Conservation (phyloP, 2,329 filamentous ascomycete species). For the Thermoascus crustaceus region DNA sequence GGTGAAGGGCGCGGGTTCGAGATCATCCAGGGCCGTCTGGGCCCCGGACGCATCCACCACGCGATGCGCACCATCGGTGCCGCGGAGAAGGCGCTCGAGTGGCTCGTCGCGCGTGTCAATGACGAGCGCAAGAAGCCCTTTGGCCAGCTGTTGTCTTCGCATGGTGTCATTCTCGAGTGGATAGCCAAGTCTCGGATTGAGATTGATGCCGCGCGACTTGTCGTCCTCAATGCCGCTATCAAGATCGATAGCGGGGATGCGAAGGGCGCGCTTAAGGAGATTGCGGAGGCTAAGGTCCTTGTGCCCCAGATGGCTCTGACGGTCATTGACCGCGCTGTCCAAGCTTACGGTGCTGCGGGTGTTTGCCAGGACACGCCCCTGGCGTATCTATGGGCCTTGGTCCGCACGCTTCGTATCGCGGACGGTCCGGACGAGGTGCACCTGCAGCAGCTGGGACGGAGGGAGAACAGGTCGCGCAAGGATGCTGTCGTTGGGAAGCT, state of each 20-base stretch:
- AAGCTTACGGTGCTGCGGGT: slow-evolving; percentile 84
- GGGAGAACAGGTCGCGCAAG: slow-evolving; percentile 47
- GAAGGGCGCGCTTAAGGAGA: slow-evolving; percentile 85
- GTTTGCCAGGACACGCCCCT: slow-evolving; percentile 92
- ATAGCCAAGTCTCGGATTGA: slow-evolving; percentile 87
- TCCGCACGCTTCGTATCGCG: slow-evolving; percentile 74
- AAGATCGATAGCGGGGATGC: slow-evolving; percentile 86
- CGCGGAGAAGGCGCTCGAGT: slow-evolving; percentile 84
- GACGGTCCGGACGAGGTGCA: slow-evolving; percentile 98
- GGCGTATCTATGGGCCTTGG: slow-evolving; percentile 70
- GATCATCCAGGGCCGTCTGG: slow-evolving; percentile 94
- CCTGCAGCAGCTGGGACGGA: slow-evolving; percentile 49
- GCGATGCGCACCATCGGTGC: slow-evolving; percentile 92
- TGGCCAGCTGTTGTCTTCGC: slow-evolving; percentile 74
- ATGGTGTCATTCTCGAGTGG: slow-evolving; percentile 93
- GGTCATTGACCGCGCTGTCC: slow-evolving; percentile 89
- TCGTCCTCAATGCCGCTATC: slow-evolving; percentile 89
- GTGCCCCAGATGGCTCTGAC: slow-evolving; percentile 73
- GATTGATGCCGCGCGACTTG: slow-evolving; percentile 81
- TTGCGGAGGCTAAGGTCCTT: slow-evolving; percentile 89
- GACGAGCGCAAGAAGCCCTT: slow-evolving; percentile 87
- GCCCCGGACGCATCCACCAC: slow-evolving; percentile 94
- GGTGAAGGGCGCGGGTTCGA: slow-evolving; percentile 93
- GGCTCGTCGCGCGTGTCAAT: slow-evolving; percentile 90
- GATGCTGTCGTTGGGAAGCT: slow-evolving; percentile 35